Evolutionary conservation across 2,329 filamentous ascomycete genomes (phyloP).

Genomic region (Fusarium anguioides): DNA sequence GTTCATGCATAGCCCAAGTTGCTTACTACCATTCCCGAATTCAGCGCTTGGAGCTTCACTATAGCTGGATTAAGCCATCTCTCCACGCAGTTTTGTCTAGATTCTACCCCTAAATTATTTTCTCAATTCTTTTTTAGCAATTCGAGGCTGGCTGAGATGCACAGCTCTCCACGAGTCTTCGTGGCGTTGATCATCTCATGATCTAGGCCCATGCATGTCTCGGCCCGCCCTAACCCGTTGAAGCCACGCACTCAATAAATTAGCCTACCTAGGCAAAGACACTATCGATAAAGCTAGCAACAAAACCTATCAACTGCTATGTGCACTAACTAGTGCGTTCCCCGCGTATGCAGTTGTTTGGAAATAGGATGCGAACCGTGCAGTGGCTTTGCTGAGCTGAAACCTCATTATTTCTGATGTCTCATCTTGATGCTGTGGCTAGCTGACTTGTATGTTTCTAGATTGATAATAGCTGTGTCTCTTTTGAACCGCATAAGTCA

Average conservation of each 20-base stretch:
- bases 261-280: neutral
- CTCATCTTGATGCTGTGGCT: no score
- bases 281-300: neutral
- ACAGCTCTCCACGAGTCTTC: neutral
- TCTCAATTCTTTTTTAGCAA: rapidly evolving
- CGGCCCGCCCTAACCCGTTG: neutral
- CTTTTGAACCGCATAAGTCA: no score
- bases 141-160: neutral
- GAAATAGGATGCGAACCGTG: no score
- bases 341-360: no score
- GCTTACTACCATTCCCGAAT: neutral
- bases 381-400: no score
- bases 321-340: no score
- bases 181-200: neutral
- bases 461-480: no score
- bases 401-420: no score
- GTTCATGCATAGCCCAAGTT: neutral
- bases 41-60: neutral
- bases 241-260: neutral
- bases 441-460: no score
- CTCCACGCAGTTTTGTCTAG: no score
- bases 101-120: no score
- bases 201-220: neutral
- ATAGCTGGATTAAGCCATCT: neutral
- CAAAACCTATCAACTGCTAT: no score